A percentile compares a stretch with the other conserved stretches of the same genome.
These are phyloP conservation scores for Microcera coccophila DNA, from an alignment of 2,329 filamentous ascomycete genomes.

Conservation along the genomic window DNA sequence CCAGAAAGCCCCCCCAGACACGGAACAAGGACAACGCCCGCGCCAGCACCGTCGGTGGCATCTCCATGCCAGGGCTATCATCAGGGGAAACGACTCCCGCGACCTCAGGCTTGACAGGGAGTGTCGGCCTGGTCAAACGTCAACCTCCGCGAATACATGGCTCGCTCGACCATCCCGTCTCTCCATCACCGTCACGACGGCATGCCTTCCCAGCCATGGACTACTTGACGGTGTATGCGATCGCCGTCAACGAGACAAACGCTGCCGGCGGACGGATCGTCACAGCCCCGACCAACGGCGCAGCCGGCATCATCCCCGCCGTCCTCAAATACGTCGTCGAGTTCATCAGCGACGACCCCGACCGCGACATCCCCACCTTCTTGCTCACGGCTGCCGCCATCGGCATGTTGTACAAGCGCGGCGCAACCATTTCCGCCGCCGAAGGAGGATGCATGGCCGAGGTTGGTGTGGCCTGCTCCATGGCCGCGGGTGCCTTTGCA, in stretches of 20 bases:
- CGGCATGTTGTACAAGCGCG: conserved; percentile 52
- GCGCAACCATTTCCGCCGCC: conserved; percentile 49
- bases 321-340: conserved; percentile 49
- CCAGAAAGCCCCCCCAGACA: neutral
- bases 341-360: conserved; percentile 48
- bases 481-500: conserved; percentile 49
- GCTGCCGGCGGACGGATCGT: conserved; percentile 49
- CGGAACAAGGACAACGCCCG: neutral
- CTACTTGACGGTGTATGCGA: conserved; percentile 48
- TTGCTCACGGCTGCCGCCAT: conserved; percentile 47
- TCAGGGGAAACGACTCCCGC: neutral
- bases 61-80: neutral
- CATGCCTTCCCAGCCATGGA: conserved; percentile 50
- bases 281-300: conserved; percentile 49
- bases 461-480: conserved; percentile 49
- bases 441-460: conserved; percentile 54
- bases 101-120: neutral
- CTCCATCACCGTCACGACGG: conserved; percentile 43
- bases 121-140: conserved; percentile 15
- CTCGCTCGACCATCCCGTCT: conserved; percentile 43
- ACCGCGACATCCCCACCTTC: conserved; percentile 48
- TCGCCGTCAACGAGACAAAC: conserved; percentile 52
- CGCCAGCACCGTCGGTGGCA: neutral
- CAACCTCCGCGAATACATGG: conserved; percentile 42
- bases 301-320: conserved; percentile 48